These are phyloP conservation scores for Parafenestella ontariensis DNA, from an alignment of 2,329 filamentous ascomycete genomes.

Conservation along the genomic window DNA sequence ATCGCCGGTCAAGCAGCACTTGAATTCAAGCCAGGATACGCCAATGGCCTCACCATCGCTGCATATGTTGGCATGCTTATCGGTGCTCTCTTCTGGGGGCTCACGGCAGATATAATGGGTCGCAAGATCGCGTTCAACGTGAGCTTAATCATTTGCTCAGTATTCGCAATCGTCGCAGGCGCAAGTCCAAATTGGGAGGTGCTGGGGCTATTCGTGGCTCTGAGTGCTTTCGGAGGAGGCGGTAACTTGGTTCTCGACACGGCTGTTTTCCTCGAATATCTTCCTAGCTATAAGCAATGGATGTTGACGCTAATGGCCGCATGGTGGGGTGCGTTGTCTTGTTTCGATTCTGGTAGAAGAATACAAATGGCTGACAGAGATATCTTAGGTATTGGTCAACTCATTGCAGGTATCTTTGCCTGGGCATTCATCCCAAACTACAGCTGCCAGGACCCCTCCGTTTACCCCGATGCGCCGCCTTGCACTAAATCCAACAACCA, in stretches of 20 bases:
- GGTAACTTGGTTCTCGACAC: constrained; percentile 71
- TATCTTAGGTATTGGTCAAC: constrained; percentile 53
- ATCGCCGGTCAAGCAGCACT: constrained; percentile 64
- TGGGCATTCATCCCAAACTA: constrained; percentile 62
- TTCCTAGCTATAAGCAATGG: constrained; percentile 68
- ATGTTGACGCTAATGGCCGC: constrained; percentile 68
- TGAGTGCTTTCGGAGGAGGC: constrained; percentile 70
- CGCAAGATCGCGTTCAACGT: constrained; percentile 73
- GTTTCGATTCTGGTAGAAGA: neutral
- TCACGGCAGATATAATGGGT: constrained; percentile 72
- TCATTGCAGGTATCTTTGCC: constrained; percentile 61
- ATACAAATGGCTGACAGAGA: constrained; percentile 16
- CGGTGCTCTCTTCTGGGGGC: constrained; percentile 72
- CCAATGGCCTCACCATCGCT: constrained; percentile 66
- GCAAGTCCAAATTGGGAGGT: constrained; percentile 71
- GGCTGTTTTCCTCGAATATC: constrained; percentile 64
- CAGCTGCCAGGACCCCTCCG: constrained; percentile 51
- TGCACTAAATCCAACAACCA: constrained; percentile 62
- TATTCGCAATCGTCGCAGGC: constrained; percentile 70
- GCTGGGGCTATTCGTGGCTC: constrained; percentile 68
- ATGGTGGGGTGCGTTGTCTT: constrained; percentile 56
- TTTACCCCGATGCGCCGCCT: constrained; percentile 47
- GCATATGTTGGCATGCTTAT: constrained; percentile 65
- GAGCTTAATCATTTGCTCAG: constrained; percentile 67
- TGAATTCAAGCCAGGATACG: constrained; percentile 65